Conservation (phyloP, 2,329 filamentous ascomycete genomes). For the Aschersonia sp. region DNA sequence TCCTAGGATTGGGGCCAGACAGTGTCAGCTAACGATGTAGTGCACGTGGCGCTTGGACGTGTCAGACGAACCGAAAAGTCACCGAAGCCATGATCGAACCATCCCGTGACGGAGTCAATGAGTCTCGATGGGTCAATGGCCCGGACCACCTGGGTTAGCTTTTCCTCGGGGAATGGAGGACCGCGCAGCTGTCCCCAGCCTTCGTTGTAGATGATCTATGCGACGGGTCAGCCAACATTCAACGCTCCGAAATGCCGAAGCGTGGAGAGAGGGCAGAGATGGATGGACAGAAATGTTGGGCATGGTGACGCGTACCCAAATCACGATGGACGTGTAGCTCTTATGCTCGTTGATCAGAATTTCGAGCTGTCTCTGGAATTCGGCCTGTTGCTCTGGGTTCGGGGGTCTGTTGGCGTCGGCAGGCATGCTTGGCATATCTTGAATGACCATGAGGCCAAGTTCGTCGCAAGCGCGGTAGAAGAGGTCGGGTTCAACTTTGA, state of each 20-base stretch:
- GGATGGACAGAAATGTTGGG: no score
- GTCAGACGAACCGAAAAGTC: slow-evolving; percentile 36
- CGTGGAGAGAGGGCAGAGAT: no score
- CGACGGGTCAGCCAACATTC: not conserved
- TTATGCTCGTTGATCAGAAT: slow-evolving; percentile 47
- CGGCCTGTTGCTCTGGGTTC: slow-evolving; percentile 37
- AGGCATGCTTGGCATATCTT: slow-evolving; percentile 55
- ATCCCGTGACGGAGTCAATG: slow-evolving; percentile 48
- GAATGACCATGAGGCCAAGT: slow-evolving; percentile 51
- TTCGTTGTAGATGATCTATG: slow-evolving; percentile 53
- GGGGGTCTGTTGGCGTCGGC: slow-evolving; percentile 18
- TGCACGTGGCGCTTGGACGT: not conserved
- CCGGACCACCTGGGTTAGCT: slow-evolving; percentile 38
- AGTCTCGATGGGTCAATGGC: slow-evolving; percentile 48
- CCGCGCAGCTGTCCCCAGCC: slow-evolving; percentile 49
- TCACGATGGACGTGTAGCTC: slow-evolving; percentile 49
- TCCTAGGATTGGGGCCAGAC: slow-evolving; percentile 23
- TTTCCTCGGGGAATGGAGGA: slow-evolving; percentile 37
- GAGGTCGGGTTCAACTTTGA: slow-evolving; percentile 52
- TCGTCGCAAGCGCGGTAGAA: slow-evolving; percentile 56
- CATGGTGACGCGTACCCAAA: slow-evolving; percentile 33
- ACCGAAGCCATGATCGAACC: slow-evolving; percentile 53
- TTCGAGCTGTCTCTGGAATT: slow-evolving; percentile 50
- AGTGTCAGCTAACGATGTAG: no score
- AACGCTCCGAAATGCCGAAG: no score